Evolutionary conservation across 73 alveolate genomes (phyloP).

Genomic region (Tetrahymena malaccensis): DNA sequence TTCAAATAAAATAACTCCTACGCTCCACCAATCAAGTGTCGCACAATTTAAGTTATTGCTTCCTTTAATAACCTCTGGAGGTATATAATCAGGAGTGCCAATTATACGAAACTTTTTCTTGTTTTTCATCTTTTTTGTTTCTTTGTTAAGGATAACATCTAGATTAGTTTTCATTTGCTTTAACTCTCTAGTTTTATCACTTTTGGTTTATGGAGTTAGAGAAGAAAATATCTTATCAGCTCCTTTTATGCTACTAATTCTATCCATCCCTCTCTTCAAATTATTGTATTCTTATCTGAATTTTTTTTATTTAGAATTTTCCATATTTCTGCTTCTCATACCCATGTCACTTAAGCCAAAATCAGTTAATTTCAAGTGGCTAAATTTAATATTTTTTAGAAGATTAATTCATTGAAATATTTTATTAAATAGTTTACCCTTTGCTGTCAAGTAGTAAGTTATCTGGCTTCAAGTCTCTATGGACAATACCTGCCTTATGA

Average conservation of each 20-base stretch:
- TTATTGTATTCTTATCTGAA: neutral
- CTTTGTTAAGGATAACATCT: neutral
- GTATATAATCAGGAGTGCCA: constrained; percentile 49
- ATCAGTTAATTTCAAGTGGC: constrained; percentile 60
- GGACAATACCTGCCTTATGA: constrained; percentile 56
- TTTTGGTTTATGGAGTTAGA: neutral
- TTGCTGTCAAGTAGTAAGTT: constrained; percentile 60
- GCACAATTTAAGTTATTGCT: constrained; percentile 9
- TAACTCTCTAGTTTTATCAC: neutral
- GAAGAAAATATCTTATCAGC: neutral
- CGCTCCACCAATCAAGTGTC: constrained; percentile 34
- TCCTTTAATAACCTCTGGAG: constrained; percentile 38
- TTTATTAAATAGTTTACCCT: constrained; percentile 19
- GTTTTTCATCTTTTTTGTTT: neutral
- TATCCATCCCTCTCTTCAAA: neutral
- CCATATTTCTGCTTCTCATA: constrained; percentile 12
- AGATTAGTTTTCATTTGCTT: neutral
- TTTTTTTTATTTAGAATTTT: neutral
- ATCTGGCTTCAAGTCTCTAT: constrained; percentile 74
- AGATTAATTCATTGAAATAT: neutral
- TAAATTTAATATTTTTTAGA: neutral
- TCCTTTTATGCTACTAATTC: neutral
- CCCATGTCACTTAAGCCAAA: constrained; percentile 69
- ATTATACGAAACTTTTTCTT: constrained; percentile 16
- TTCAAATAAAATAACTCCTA: constrained; percentile 33